These are phyloP conservation scores for Trichoderma atrobrunneum DNA, from an alignment of 2,329 filamentous ascomycete species.

Conservation along the genomic window DNA sequence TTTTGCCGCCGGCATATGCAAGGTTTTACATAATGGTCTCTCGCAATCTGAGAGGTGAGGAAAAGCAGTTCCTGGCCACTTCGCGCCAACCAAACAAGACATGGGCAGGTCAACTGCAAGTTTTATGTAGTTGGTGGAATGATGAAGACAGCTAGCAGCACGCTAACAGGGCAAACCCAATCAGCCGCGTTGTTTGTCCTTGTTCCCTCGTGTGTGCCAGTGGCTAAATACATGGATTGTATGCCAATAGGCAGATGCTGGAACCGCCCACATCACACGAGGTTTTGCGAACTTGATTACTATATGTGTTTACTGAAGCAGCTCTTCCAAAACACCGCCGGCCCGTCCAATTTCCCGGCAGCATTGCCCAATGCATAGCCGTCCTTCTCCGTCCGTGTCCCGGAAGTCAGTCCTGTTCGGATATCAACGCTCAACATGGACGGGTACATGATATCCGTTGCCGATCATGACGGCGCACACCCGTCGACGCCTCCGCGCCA, in stretches of 20 bases:
- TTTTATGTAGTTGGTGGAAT: background rate
- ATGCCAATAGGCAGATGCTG: background rate
- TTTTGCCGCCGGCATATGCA: background rate
- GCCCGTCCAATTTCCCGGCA: slow-evolving; percentile 1
- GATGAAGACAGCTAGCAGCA: background rate
- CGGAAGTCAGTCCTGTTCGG: slow-evolving; percentile 11
- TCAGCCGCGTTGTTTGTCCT: background rate
- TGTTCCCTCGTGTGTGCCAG: background rate
- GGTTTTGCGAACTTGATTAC: background rate
- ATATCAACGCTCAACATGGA: slow-evolving; percentile 11
- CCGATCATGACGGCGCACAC: background rate
- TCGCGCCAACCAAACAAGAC: too few relatives aligned
- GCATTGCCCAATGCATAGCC: slow-evolving; percentile 11
- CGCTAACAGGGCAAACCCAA: background rate
- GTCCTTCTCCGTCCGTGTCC: slow-evolving; percentile 13
- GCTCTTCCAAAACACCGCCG: background rate
- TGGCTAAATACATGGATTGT: background rate
- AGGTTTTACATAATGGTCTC: slow-evolving; percentile 5
- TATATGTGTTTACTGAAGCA: background rate
- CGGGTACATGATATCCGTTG: slow-evolving; percentile 16
- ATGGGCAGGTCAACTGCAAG: background rate
- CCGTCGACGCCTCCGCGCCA: slow-evolving; percentile 12
- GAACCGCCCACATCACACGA: background rate
- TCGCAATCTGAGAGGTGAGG: background rate
- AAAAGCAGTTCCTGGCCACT: too few relatives aligned